Base-by-base conservation (phyloP, 2,329 filamentous ascomycete species). In the Blastomyces gilchristii region DNA sequence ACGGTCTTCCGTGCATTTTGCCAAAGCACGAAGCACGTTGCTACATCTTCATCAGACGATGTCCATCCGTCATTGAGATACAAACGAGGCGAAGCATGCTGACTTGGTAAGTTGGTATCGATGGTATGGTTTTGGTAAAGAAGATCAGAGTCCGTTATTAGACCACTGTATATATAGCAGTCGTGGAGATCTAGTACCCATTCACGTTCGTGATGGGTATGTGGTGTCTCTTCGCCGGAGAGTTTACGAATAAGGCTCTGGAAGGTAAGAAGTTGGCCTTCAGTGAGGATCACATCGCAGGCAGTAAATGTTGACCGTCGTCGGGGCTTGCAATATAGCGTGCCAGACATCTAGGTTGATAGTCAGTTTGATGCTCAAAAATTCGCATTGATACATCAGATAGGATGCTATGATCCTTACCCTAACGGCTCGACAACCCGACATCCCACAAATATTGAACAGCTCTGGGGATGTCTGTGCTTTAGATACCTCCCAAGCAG, bases 361-460 rank as follows among this genome's bases (percentile, higher is more conserved):
- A 34, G 14, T 49, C 41, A 28, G n/a, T 28, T 59, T 41, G 31
- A 37, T n/a, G 8, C 11, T 12, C 43, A 28, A 47, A n/a, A 53
- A 6, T 11, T 39, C 50, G n/a, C 5, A 39, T 18, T 18, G 28
- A 49, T 39, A 25, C 1, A 18, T 16, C 9, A 2, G 4, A 18
- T 8, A 25, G 37, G 16, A 59, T 34, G 14, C 11, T 28, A 14
- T 12, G 43, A 25, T 16, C 61, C 68, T 62, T 74, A 80, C 78
- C 67, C 79, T 79, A 62, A 88, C 83, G 22, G 82, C 78, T 52
- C 86, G 82, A 70, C 86, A 88, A 47, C 79, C 80, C 12, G 82
- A 80, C 28, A 88, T 81, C n/a, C 82, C 81, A 71, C 86, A 88
- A 75, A 88, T 81, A 71, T 88, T 85, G 76, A 87, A 87, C n/a